Evolutionary conservation across 768 basidiomycete species (phyloP).

Genomic region (Phlebiopsis gigantea): DNA sequence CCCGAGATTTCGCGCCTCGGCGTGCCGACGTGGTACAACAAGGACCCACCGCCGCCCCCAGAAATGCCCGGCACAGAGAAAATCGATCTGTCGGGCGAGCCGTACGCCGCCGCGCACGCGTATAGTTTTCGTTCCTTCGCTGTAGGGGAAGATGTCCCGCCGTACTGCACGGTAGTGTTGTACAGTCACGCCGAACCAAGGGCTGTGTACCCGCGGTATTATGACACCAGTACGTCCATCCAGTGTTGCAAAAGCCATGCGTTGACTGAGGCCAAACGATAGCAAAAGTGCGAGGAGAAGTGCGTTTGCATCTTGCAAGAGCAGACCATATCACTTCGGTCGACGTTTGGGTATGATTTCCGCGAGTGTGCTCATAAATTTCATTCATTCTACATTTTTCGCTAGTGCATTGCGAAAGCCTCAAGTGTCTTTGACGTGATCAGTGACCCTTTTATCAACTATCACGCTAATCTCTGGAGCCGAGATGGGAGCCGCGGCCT

Average conservation of each 20-base stretch:
- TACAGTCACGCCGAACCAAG: background rate
- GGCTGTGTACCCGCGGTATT: background rate
- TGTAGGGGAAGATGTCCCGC: background rate
- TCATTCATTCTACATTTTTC: background rate
- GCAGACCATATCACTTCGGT: constrained; percentile 1
- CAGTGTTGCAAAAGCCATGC: background rate
- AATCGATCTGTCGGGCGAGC: background rate
- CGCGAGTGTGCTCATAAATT: background rate
- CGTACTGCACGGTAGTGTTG: constrained; percentile 4
- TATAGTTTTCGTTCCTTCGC: background rate
- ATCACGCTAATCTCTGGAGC: constrained; percentile 1
- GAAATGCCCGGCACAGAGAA: constrained; percentile 12
- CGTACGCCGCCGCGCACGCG: constrained; percentile 1
- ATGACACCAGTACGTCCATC: background rate
- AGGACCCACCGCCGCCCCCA: constrained; percentile 5
- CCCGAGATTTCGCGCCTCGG: constrained; percentile 8
- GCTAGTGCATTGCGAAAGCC: background rate
- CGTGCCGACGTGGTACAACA: constrained; percentile 11
- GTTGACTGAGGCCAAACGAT: background rate
- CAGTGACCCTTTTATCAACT: background rate
- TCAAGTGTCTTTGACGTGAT: constrained; percentile 1
- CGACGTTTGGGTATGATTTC: constrained; percentile 6
- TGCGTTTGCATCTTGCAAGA: background rate
- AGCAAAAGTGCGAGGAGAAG: constrained; percentile 4
- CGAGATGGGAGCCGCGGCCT: background rate